These are phyloP conservation scores for Priceomyces carsonii DNA, from an alignment of 805 yeast genomes.

Conservation along the genomic window DNA sequence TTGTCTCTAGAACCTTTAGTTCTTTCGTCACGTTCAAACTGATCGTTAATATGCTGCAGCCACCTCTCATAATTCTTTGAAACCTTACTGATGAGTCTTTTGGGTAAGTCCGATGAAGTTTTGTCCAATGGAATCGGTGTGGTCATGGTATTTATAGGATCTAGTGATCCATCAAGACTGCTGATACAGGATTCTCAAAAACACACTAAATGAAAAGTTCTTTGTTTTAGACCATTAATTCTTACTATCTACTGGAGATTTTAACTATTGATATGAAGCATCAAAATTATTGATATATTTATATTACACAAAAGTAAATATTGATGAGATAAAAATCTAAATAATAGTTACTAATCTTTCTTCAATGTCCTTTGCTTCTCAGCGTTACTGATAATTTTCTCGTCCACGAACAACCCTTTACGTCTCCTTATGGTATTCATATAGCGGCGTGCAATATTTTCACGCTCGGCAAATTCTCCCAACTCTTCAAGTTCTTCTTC, in stretches of 20 bases:
- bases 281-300: too few relatives aligned
- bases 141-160: too few relatives aligned
- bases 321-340: not conserved
- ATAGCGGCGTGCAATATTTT: slow-evolving; percentile 84
- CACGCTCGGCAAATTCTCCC: slow-evolving; percentile 91
- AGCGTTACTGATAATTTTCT: slow-evolving; percentile 86
- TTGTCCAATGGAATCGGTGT: too few relatives aligned
- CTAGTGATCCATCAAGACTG: too few relatives aligned
- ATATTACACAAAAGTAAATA: not conserved
- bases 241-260: too few relatives aligned
- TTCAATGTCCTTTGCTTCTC: slow-evolving; percentile 91
- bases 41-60: slow-evolving; percentile 33
- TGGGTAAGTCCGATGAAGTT: too few relatives aligned
- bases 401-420: slow-evolving; percentile 88
- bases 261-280: too few relatives aligned
- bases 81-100: slow-evolving; percentile 17
- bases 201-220: too few relatives aligned
- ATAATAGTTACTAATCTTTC: slow-evolving; percentile 46
- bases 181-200: too few relatives aligned
- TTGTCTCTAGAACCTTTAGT: slow-evolving; percentile 11
- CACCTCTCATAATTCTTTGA: slow-evolving; percentile 39
- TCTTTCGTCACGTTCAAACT: slow-evolving; percentile 23
- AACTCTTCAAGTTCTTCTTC: slow-evolving; percentile 93
- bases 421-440: slow-evolving; percentile 80
- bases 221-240: too few relatives aligned